A percentile compares a stretch with the other conserved stretches of the same genome.
Conservation (phyloP, 2,329 filamentous ascomycete species). For the Cladosporium sphaerospermum region DNA sequence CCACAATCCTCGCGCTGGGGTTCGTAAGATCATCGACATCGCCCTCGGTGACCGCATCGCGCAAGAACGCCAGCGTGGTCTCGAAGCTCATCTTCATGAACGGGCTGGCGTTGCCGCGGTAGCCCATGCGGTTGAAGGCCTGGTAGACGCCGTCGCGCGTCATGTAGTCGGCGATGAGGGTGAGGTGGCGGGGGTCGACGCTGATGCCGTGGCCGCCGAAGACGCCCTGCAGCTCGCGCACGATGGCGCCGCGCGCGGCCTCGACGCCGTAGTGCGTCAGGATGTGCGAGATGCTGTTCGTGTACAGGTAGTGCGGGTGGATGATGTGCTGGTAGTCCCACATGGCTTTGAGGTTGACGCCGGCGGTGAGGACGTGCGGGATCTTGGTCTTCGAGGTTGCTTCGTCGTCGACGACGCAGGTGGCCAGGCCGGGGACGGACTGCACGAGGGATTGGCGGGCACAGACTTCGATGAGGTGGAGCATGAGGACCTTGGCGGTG, state of each 20-base stretch:
- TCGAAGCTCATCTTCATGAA: slow-evolving; percentile 99
- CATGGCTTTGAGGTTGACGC: slow-evolving; percentile 86
- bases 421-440: slow-evolving; percentile 69
- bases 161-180: slow-evolving; percentile 96
- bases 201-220: slow-evolving; percentile 87
- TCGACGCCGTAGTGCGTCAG: slow-evolving; percentile 86
- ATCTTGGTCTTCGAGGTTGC: slow-evolving; percentile 46
- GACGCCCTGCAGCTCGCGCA: slow-evolving; percentile 76
- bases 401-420: slow-evolving; percentile 60
- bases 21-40: slow-evolving; percentile 84
- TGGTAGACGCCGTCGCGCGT: slow-evolving; percentile 85
- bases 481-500: slow-evolving; percentile 86
- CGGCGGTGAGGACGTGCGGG: slow-evolving; percentile 62
- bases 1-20: slow-evolving; percentile 81
- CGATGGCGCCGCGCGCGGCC: slow-evolving; percentile 80
- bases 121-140: slow-evolving; percentile 85
- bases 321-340: slow-evolving; percentile 80
- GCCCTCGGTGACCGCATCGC: slow-evolving; percentile 81
- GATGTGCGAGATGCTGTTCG: slow-evolving; percentile 87
- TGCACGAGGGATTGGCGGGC: slow-evolving; percentile 77
- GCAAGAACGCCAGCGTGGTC: slow-evolving; percentile 89
- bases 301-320: slow-evolving; percentile 77
- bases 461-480: slow-evolving; percentile 79
- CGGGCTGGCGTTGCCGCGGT: slow-evolving; percentile 77
- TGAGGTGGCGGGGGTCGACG: slow-evolving; percentile 87